These are phyloP conservation scores for Ramaria sp. DNA, from an alignment of 768 basidiomycete genomes.

Conservation along the genomic window DNA sequence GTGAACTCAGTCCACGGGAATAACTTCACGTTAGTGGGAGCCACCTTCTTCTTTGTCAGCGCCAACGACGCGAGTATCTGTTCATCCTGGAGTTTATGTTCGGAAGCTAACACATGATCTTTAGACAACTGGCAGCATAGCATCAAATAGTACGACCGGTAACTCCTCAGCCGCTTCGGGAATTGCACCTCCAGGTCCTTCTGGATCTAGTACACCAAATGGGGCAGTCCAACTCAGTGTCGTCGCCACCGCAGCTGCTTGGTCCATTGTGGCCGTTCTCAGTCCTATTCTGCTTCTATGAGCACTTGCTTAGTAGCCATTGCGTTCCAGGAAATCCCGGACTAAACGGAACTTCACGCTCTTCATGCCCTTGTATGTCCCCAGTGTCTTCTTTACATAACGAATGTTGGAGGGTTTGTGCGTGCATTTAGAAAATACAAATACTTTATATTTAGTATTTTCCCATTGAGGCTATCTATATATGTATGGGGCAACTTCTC, in stretches of 20 bases:
- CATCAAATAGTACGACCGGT: background rate
- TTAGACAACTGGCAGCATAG: background rate
- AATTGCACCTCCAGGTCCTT: background rate
- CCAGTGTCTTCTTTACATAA: too few relatives aligned
- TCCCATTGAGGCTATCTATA: too few relatives aligned
- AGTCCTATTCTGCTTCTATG: background rate
- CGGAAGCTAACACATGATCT: background rate
- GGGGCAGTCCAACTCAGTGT: background rate
- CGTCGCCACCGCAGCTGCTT: background rate
- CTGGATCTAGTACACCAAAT: background rate
- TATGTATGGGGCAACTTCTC: too few relatives aligned
- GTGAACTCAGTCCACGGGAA: background rate
- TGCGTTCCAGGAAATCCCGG: too few relatives aligned
- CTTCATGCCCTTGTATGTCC: too few relatives aligned
- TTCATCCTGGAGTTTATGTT: background rate
- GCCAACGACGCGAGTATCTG: background rate
- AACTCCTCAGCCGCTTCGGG: background rate
- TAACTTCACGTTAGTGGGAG: slow-evolving; percentile 1
- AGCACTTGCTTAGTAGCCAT: background rate
- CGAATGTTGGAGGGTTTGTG: too few relatives aligned
- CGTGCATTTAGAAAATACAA: too few relatives aligned
- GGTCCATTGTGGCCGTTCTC: background rate
- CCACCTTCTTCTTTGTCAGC: slow-evolving; percentile 4
- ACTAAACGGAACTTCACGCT: too few relatives aligned
- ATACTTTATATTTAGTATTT: too few relatives aligned